These are phyloP conservation scores for Aspergillus latus DNA, from an alignment of 2,329 filamentous ascomycete genomes.

Conservation along the genomic window DNA sequence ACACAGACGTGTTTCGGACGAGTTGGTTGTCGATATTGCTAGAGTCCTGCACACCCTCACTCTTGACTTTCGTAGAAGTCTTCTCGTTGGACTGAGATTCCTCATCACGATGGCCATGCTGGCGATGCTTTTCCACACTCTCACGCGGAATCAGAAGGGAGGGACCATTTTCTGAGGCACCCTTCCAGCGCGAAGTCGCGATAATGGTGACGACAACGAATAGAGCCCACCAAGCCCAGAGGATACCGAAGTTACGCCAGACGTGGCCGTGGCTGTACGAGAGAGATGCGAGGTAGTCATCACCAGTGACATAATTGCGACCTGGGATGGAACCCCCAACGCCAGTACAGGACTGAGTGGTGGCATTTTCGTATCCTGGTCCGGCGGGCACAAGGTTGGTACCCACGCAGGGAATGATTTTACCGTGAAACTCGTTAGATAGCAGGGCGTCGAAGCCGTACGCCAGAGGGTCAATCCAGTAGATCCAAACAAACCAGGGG, in stretches of 20 bases:
- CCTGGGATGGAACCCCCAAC: constrained; percentile 57
- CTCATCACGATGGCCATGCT: constrained; percentile 46
- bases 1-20: constrained; percentile 64
- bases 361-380: constrained; percentile 29
- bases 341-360: constrained; percentile 46
- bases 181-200: constrained; percentile 58
- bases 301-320: constrained; percentile 53
- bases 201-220: constrained; percentile 60
- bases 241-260: constrained; percentile 62
- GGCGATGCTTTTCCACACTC: constrained; percentile 44
- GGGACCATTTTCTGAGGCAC: constrained; percentile 53
- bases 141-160: constrained; percentile 64
- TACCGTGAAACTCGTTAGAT: constrained; percentile 38
- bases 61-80: constrained; percentile 19
- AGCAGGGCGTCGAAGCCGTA: constrained; percentile 42
- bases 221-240: constrained; percentile 64
- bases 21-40: constrained; percentile 45
- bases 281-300: constrained; percentile 58
- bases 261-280: constrained; percentile 55
- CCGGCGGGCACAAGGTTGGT: constrained; percentile 38
- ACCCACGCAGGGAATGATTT: constrained; percentile 37
- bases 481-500: constrained; percentile 54
- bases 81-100: constrained; percentile 45
- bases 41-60: constrained; percentile 20
- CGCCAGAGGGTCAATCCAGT: constrained; percentile 41